Evolutionary conservation across 2,329 filamentous ascomycete species (phyloP).

Genomic region (Cytospora piceicola): DNA sequence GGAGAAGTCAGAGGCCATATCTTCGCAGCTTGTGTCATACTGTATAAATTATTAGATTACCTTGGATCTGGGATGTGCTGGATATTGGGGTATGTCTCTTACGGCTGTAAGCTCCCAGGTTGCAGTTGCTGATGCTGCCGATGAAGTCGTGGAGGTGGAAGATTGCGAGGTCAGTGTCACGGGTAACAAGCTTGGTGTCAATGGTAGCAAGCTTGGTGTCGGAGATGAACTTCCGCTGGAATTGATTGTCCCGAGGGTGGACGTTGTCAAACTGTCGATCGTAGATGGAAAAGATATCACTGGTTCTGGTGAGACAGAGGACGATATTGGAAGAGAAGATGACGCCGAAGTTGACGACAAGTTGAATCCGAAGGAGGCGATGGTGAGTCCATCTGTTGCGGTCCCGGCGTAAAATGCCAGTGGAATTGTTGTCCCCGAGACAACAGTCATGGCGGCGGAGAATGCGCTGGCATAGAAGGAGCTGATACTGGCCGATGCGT

Average conservation of each 20-base stretch:
- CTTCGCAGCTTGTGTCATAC: too few relatives aligned
- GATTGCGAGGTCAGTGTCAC: not conserved
- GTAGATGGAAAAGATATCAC: too few relatives aligned
- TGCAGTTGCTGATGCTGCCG: conserved; percentile 8
- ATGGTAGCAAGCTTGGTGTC: too few relatives aligned
- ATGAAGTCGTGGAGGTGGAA: conserved; percentile 1
- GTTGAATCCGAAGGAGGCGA: conserved; percentile 10
- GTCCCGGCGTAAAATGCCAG: conserved; percentile 8
- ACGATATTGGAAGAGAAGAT: conserved; percentile 4
- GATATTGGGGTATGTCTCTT: not conserved
- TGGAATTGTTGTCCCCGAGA: conserved; percentile 12
- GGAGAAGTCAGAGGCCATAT: too few relatives aligned
- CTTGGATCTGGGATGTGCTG: not conserved
- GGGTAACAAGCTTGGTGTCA: too few relatives aligned
- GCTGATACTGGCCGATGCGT: conserved; percentile 15
- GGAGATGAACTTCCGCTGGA: too few relatives aligned
- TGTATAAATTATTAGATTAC: too few relatives aligned
- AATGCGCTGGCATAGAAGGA: conserved; percentile 9
- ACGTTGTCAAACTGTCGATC: too few relatives aligned
- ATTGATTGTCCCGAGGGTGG: too few relatives aligned
- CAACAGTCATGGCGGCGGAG: conserved; percentile 11
- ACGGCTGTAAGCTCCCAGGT: conserved; percentile 14
- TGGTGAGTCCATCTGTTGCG: conserved; percentile 2
- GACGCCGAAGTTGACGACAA: conserved; percentile 9
- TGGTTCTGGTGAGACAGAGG: not conserved